phyloP scores from a whole-genome alignment of 495 filamentous ascomycete species.

The Neurospora hispaniola region DNA sequence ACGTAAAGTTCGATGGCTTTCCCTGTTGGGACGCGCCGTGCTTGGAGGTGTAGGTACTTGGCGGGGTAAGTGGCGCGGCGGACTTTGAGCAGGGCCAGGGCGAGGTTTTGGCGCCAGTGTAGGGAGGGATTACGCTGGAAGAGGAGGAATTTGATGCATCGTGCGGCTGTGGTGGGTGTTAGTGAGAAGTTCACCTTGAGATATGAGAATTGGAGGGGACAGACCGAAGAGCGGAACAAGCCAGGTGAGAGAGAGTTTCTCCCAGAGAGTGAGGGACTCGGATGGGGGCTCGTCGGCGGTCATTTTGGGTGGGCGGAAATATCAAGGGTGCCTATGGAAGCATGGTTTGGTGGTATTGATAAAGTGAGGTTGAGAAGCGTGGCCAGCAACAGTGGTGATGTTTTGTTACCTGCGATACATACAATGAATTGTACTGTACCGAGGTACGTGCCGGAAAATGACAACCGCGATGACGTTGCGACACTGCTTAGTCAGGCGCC shows the following conservation, averaged over 20 bases:
- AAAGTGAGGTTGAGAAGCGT: not conserved
- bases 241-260: not conserved
- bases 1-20: constrained; percentile 2
- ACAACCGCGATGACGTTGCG: not conserved
- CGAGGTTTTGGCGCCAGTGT: constrained; percentile 12
- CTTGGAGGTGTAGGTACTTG: constrained; percentile 2
- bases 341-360: not conserved
- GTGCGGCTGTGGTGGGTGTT: not conserved
- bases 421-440: not conserved
- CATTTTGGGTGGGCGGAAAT: not conserved
- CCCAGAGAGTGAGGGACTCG: not conserved
- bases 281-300: not conserved
- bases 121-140: constrained; percentile 2
- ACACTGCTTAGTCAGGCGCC: not conserved
- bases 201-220: not conserved
- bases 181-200: not conserved
- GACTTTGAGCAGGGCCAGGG: constrained; percentile 5
- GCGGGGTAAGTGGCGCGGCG: constrained; percentile 5
- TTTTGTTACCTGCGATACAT: not conserved
- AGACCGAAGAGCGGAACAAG: not conserved
- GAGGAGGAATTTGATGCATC: not conserved
- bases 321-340: not conserved
- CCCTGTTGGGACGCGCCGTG: constrained; percentile 3
- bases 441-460: not conserved
- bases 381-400: not conserved